phyloP scores from a whole-genome alignment of 202 grass and related monocot genomes.

The Musa balbisiana region DNA sequence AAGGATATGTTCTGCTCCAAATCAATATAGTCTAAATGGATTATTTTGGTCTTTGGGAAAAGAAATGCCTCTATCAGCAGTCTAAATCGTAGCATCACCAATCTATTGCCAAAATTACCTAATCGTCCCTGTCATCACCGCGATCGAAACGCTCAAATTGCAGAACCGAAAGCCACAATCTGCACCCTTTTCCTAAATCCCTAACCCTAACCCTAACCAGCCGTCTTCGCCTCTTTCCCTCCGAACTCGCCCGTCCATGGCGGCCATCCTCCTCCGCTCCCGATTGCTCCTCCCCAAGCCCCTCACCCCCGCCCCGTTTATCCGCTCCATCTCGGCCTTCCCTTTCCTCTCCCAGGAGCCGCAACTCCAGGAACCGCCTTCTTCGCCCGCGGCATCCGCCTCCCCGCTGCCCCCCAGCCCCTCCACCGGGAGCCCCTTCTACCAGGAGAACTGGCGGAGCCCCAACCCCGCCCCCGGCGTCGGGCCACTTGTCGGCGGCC shows the following conservation, averaged over 20 bases:
- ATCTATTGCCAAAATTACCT: neutral
- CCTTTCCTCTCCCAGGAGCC: constrained; percentile 61
- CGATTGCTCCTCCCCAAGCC: constrained; percentile 14
- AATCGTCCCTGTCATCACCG: neutral
- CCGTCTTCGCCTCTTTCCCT: neutral
- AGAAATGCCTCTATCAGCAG: too few species aligned
- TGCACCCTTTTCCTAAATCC: constrained; percentile 28
- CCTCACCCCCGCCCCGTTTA: constrained; percentile 28
- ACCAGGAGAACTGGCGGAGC: constrained; percentile 79
- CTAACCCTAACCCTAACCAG: constrained; percentile 28
- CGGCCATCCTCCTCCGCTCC: constrained; percentile 41
- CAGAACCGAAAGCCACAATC: neutral
- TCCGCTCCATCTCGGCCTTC: constrained; percentile 51
- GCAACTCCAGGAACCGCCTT: constrained; percentile 41
- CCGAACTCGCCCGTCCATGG: constrained; percentile 26
- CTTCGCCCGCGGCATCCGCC: constrained; percentile 3
- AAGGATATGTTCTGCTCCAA: too few species aligned
- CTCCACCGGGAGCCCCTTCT: constrained; percentile 73
- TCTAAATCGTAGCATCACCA: too few species aligned
- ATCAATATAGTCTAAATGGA: too few species aligned
- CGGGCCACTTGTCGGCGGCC: constrained; percentile 22
- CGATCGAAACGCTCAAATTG: neutral
- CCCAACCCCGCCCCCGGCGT: constrained; percentile 26
- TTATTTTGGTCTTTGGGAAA: too few species aligned
- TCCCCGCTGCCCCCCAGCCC: constrained; percentile 76